These are phyloP conservation scores for Ceratocystis albifundus DNA, from an alignment of 2,329 filamentous ascomycete genomes.

Conservation along the genomic window DNA sequence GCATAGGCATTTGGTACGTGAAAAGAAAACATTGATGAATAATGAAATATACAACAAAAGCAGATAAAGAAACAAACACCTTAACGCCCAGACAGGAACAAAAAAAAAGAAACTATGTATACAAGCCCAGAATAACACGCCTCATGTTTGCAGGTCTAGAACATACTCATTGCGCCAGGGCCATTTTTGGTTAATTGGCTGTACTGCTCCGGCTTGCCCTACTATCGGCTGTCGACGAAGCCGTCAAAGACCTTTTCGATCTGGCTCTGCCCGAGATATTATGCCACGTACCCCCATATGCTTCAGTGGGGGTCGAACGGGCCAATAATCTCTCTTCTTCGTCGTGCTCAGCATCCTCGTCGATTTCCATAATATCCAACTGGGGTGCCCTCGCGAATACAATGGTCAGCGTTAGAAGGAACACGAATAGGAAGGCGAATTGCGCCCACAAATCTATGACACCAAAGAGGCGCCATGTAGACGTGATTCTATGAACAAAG, in stretches of 20 bases:
- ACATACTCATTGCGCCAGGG: not conserved
- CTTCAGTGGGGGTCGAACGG: conserved; percentile 63
- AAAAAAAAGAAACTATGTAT: not conserved
- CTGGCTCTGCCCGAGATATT: conserved; percentile 14
- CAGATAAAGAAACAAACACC: not conserved
- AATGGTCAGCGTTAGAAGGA: conserved; percentile 68
- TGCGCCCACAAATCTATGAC: conserved; percentile 92
- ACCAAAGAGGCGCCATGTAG: conserved; percentile 94
- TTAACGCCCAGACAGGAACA: not conserved
- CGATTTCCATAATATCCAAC: conserved; percentile 63
- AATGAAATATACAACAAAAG: conserved; percentile 11
- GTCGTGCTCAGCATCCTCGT: conserved; percentile 80
- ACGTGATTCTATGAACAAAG: conserved; percentile 80
- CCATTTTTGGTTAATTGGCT: not conserved
- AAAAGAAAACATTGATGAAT: not conserved
- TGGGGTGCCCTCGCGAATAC: conserved; percentile 70
- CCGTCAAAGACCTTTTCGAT: conserved; percentile 12
- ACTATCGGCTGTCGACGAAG: not conserved
- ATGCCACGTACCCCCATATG: conserved; percentile 20
- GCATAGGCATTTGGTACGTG: not conserved
- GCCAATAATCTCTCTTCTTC: conserved; percentile 89
- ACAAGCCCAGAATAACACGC: not conserved
- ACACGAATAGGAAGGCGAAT: conserved; percentile 77
- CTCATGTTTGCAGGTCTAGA: not conserved
- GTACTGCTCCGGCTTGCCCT: not conserved